Conservation (phyloP, 768 basidiomycete genomes). For the Mycena rosella region DNA sequence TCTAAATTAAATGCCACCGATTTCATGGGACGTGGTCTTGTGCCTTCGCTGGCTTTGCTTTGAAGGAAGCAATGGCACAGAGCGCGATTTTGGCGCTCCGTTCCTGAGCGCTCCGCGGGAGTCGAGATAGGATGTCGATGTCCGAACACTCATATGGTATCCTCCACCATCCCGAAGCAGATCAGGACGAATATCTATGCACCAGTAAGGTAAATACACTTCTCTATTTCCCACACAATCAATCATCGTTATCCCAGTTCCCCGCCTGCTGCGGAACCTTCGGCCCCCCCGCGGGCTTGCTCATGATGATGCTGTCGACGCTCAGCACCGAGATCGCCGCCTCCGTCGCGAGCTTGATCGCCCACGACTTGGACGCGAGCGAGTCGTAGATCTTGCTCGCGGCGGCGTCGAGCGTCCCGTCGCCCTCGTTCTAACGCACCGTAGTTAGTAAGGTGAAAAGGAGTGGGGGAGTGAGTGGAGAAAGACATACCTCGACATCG, state of each 20-base stretch:
- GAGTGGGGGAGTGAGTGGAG: not conserved
- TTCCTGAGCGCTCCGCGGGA: too few relatives aligned
- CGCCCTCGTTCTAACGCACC: constrained; percentile 83
- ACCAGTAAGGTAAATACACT: constrained; percentile 21
- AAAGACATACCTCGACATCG: constrained; percentile 82
- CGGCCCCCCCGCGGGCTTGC: constrained; percentile 91
- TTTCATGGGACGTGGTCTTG: too few relatives aligned
- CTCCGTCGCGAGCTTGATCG: constrained; percentile 90
- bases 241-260: constrained; percentile 89
- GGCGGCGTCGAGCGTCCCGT: constrained; percentile 78
- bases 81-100: too few relatives aligned
- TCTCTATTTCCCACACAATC: constrained; percentile 23
- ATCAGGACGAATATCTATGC: constrained; percentile 8
- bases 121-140: too few relatives aligned
- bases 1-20: too few relatives aligned
- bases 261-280: constrained; percentile 89
- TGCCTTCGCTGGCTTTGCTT: too few relatives aligned
- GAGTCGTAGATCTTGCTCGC: constrained; percentile 85
- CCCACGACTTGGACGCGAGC: constrained; percentile 92
- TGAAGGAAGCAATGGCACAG: too few relatives aligned
- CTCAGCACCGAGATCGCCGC: constrained; percentile 91
- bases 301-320: constrained; percentile 98
- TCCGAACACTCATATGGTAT: too few relatives aligned
- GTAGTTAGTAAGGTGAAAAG: constrained; percentile 5
- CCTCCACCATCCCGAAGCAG: too few relatives aligned